Conservation (phyloP, 2,329 filamentous ascomycete species). For the Trichoderma afroharzianum region DNA sequence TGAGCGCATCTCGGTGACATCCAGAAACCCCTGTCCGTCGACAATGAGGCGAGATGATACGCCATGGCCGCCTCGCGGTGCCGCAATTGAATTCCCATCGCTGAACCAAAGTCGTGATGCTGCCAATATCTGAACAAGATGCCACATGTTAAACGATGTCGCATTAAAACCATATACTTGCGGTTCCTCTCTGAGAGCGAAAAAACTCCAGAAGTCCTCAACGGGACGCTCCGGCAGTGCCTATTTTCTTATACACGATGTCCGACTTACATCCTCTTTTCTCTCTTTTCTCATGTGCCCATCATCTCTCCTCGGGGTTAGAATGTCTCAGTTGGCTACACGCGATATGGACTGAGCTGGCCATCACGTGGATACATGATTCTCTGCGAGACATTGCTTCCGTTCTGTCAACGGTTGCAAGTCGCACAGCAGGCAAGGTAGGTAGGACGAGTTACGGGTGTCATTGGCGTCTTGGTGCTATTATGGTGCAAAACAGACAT, state of each 20-base stretch:
- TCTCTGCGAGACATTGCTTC: background rate
- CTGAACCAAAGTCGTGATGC: conserved; percentile 14
- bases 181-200: background rate
- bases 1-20: conserved; percentile 12
- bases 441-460: background rate
- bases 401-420: background rate
- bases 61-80: conserved; percentile 1
- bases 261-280: background rate
- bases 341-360: background rate
- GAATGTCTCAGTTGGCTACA: background rate
- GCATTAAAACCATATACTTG: background rate
- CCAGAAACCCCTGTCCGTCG: conserved; percentile 11
- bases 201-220: background rate
- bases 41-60: conserved; percentile 11
- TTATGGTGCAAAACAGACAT: no score
- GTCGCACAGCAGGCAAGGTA: background rate
- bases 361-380: background rate
- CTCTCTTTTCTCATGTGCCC: background rate
- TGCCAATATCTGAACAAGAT: conserved; percentile 1
- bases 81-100: conserved; percentile 6
- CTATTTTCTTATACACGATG: background rate
- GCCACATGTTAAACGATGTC: conserved; percentile 13
- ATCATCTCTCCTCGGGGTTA: background rate
- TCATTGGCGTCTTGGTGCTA: background rate
- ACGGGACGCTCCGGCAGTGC: background rate